Evolutionary conservation across 495 filamentous ascomycete genomes (phyloP), one percentile per base, ranked within the genome.

Genomic region (Aspergillus baeticus): DNA sequence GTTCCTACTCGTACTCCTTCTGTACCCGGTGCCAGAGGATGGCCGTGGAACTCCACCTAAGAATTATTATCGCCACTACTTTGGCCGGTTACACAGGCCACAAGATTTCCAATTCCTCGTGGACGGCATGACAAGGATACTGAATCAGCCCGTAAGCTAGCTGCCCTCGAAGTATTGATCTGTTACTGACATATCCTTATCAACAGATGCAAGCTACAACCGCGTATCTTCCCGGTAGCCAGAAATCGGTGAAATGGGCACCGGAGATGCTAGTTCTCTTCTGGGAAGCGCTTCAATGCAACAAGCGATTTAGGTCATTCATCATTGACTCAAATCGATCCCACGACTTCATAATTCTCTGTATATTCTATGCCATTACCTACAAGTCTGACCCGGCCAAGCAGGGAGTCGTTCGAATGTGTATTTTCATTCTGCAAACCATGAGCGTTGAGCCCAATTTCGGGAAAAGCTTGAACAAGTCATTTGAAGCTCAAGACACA

Each of bases 91-190:
- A 45, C 94, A 99, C 71, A 82, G 94, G 44, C 89, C 92, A 8
- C 90, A 97, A 65, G 94, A 99, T 66, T 98, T 99, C 70, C 94
- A 99, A 69, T 98, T 98, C 68, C 83, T 98, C 20, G 88, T 94
- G 13, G 93, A 98, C 69, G 94, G 94, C 20, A 95, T 99, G 88
- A 96, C 88, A 3, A 84, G 91, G 61, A 87, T 98, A 34, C 71
- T 99, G 50, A 96, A 94, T 63, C 92, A 97, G 57, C 94, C 94
- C 6, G 86, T 88, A 64, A 17, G 58, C 57, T 23, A 42, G 3
- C 20, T 10, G 48, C 3, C 7, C 11, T 31, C 44, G 10, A 11
- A 1, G 0, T 3, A 39, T 6, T 29, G n/a, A n/a, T 54, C 20
- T 54, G n/a, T 31, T 43, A 13, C 38, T 62, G 10, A 52, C 39